A percentile compares a stretch with the other conserved stretches of the same genome.
phyloP scores from a whole-genome alignment of 192 early-diverging fungal species.

The Chytriomyces sp. region DNA sequence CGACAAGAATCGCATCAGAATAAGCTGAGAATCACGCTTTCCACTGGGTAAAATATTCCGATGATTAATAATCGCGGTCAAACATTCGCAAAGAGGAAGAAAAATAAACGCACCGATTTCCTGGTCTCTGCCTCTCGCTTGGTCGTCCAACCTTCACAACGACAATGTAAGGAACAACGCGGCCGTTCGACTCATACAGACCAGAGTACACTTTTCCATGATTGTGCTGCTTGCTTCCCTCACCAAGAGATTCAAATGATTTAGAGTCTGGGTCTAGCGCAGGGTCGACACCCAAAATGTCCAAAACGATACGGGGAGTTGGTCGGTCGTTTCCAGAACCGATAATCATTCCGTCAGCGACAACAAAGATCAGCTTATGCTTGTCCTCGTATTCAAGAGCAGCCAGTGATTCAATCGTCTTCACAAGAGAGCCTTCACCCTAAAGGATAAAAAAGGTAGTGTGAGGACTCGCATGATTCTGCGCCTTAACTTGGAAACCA shows the following conservation, averaged over 20 bases:
- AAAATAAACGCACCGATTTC: conserved; percentile 77
- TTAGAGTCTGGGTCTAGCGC: conserved; percentile 77
- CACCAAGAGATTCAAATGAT: conserved; percentile 77
- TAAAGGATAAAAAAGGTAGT: background rate
- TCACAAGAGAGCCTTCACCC: conserved; percentile 88
- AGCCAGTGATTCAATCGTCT: conserved; percentile 94
- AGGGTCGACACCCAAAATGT: conserved; percentile 91
- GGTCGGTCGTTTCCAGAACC: conserved; percentile 96
- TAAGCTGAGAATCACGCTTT: conserved; percentile 98
- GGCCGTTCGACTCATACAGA: conserved; percentile 89
- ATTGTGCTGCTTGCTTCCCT: conserved; percentile 88
- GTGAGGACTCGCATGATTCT: background rate
- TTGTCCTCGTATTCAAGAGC: conserved; percentile 93
- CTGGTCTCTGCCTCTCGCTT: conserved; percentile 84
- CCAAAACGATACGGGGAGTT: conserved; percentile 94
- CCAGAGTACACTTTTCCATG: conserved; percentile 97
- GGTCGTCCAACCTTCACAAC: conserved; percentile 93
- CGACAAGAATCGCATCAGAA: conserved; percentile 97
- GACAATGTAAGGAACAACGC: conserved; percentile 94
- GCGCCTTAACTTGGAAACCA: conserved; percentile 46
- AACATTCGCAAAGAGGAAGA: background rate
- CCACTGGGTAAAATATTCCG: conserved; percentile 53
- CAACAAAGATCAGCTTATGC: conserved; percentile 94
- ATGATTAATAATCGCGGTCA: background rate
- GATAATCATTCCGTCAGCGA: conserved; percentile 94